phyloP scores from a whole-genome alignment of 2,329 filamentous ascomycete genomes.

The Colletotrichum aenigma region DNA sequence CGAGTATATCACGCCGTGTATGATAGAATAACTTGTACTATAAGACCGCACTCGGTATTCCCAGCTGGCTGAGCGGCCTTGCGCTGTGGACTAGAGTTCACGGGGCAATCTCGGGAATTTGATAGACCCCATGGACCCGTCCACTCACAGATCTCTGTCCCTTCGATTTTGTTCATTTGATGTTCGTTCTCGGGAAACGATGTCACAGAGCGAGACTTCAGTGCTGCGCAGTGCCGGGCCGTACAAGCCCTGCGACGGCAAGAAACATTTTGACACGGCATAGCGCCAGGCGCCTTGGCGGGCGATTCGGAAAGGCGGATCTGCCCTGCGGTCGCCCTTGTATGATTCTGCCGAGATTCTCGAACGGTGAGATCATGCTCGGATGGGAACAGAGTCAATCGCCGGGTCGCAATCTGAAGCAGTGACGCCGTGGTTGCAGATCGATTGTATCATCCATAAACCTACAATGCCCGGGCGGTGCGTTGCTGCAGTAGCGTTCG shows the following conservation, averaged over 20 bases:
- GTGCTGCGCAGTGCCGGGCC: slow-evolving; percentile 2
- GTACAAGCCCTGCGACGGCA: neutral
- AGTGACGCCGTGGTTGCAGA: slow-evolving; percentile 19
- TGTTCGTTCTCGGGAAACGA: neutral
- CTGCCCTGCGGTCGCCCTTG: neutral
- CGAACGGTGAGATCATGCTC: slow-evolving; percentile 3
- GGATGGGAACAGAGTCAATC: neutral
- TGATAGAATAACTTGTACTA: slow-evolving; percentile 18
- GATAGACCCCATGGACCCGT: neutral
- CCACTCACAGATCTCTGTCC: neutral
- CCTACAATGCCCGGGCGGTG: slow-evolving; percentile 6
- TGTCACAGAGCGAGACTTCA: neutral
- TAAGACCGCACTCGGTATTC: neutral
- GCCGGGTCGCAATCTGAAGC: slow-evolving; percentile 1
- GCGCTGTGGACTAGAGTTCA: neutral
- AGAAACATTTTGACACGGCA: neutral
- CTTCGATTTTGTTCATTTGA: neutral
- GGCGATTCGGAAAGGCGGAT: neutral
- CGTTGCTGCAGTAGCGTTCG: neutral
- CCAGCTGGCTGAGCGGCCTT: neutral
- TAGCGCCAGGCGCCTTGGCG: neutral
- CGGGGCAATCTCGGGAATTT: neutral
- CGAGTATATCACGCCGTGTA: slow-evolving; percentile 2
- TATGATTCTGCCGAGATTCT: slow-evolving; percentile 1
- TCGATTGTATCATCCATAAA: slow-evolving; percentile 17